Conservation (phyloP, 768 basidiomycete species). For the Xerocomellus amylosporus region DNA sequence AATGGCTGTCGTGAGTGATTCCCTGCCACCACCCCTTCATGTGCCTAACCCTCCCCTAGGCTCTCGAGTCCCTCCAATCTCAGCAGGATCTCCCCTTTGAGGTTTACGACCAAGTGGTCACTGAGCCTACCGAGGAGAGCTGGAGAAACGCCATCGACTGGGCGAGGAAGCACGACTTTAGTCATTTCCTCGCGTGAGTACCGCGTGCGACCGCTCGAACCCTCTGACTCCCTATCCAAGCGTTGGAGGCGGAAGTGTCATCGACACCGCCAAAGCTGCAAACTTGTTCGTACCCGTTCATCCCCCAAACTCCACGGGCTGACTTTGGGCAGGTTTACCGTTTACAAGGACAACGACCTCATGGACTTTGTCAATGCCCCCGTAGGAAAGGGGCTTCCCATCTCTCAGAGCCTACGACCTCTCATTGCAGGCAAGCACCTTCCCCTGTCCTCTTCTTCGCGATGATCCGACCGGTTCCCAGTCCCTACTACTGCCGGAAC, state of each 20-base stretch:
- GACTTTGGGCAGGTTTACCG: constrained; percentile 59
- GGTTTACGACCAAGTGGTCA: constrained; percentile 74
- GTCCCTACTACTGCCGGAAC: constrained; percentile 83
- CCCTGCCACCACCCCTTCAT: not conserved
- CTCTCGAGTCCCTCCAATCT: constrained; percentile 74
- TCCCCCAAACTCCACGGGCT: not conserved
- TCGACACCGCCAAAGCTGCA: constrained; percentile 94
- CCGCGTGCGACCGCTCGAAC: not conserved
- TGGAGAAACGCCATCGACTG: constrained; percentile 88
- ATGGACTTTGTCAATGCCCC: constrained; percentile 98
- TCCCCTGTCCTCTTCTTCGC: not conserved
- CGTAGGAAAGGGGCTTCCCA: constrained; percentile 86
- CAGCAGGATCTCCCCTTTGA: constrained; percentile 77
- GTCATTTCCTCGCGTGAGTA: constrained; percentile 86
- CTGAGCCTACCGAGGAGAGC: constrained; percentile 91
- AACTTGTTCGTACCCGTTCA: constrained; percentile 61
- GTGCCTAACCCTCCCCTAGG: constrained; percentile 40
- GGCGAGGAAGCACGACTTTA: constrained; percentile 83
- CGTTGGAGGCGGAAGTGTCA: constrained; percentile 91
- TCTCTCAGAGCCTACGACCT: constrained; percentile 69
- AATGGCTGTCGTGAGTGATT: constrained; percentile 68
- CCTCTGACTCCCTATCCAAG: constrained; percentile 26
- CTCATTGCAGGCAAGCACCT: constrained; percentile 67
- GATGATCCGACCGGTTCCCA: constrained; percentile 16
- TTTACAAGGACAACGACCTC: constrained; percentile 88